A percentile compares a stretch with the other conserved stretches of the same genome.
phyloP scores from a whole-genome alignment of 2,329 filamentous ascomycete species.

The Lasiodiplodia gonubiensis region DNA sequence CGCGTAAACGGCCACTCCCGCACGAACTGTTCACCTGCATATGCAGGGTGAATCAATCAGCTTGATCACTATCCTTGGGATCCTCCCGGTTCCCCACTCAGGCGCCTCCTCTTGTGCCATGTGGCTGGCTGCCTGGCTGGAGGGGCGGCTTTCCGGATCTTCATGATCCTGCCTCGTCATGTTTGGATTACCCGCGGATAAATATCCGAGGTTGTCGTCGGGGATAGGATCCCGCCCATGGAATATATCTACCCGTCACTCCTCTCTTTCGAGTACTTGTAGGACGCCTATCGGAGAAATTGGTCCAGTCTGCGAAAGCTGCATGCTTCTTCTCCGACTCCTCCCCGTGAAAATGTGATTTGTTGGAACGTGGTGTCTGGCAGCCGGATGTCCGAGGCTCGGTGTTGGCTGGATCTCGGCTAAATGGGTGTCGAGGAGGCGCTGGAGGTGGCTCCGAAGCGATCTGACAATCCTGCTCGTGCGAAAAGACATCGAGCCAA shows the following conservation, averaged over 20 bases:
- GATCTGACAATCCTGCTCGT: too few relatives aligned
- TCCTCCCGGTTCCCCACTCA: background rate
- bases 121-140: background rate
- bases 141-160: background rate
- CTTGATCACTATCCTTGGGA: background rate
- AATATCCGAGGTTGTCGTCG: background rate
- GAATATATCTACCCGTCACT: background rate
- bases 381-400: background rate
- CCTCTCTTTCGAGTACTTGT: background rate
- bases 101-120: background rate
- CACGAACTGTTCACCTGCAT: background rate
- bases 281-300: background rate
- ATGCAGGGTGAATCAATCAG: conserved; percentile 1
- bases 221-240: background rate
- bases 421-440: background rate
- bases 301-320: background rate
- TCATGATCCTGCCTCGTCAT: too few relatives aligned
- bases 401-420: background rate
- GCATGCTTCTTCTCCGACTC: background rate
- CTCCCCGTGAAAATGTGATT: background rate
- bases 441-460: too few relatives aligned
- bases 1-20: background rate
- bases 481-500: too few relatives aligned
- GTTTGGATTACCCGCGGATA: background rate
- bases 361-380: background rate